Evolutionary conservation across 352 stramenopile species (phyloP), one percentile per base, ranked within the genome.

Genomic region (Aphanomyces euteiches): DNA sequence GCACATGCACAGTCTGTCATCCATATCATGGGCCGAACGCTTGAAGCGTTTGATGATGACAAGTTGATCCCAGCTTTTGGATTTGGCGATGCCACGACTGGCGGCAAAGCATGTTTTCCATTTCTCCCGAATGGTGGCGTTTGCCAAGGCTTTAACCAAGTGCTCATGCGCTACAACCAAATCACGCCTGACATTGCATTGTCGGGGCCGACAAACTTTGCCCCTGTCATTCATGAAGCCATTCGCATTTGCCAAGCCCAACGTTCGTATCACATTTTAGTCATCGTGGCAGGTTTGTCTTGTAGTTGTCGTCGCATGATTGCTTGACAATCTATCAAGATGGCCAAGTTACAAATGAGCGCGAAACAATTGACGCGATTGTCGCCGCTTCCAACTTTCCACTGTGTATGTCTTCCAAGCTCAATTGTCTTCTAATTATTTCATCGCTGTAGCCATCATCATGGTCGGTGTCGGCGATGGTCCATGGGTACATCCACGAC

Each of bases 391-490:
- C 83, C 36, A 85, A 87, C 60, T 85, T 83, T 61, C 81, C 84
- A 15, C 61, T 94, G 19, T 90, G 83, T 90, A 82, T 41, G 82
- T 79, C 13, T 8, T 38, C 7, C 17, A 6, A 8, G 15, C 7
- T 13, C 61, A 28, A 13, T 65, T 28, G 3, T 15, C 34, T 53
- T 66, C 12, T 8, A 40, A 47, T 39, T 28, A 54, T 40, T 56
- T 43, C 48, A 10, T 50, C 5, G n/a, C 1, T 56, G 10, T 53
- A 92, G 81, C 86, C 41, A 92, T 93, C 37, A 69, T 93, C 47
- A 77, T 92, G 15, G 80, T 91, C 7, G 85, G 85, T 17, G 83
- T 93, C 56, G 85, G 85, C 12, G 85, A 93, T 59, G 85, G 85
- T 4, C 84, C 85, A 4, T 92, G 84, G 85, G 78, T 83, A 71